These are phyloP conservation scores for Acer campestre DNA, from an alignment of 345 rosid genomes.

Conservation along the genomic window DNA sequence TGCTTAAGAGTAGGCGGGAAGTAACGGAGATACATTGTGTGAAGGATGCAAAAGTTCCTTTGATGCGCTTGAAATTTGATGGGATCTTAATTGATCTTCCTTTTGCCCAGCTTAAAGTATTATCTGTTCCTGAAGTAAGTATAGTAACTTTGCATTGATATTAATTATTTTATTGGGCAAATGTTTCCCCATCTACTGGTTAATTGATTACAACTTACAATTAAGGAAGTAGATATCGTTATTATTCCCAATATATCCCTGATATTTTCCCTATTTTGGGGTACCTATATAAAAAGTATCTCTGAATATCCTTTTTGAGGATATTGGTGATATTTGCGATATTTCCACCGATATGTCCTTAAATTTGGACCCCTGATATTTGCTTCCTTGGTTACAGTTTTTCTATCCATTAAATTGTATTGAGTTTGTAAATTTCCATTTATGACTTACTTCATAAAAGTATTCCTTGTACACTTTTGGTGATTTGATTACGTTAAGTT, in stretches of 20 bases:
- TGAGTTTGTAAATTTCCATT: not conserved
- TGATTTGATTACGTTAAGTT: not conserved
- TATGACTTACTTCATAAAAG: not conserved
- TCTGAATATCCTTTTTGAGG: no score
- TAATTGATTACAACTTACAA: no score
- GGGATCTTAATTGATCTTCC: slow-evolving; percentile 65
- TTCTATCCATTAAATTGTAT: not conserved
- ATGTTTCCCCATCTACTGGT: not conserved
- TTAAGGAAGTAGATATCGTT: no score
- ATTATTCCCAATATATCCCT: no score
- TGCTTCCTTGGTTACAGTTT: not conserved
- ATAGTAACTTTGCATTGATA: slow-evolving; percentile 8
- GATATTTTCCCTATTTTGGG: no score
- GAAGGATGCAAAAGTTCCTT: slow-evolving; percentile 53
- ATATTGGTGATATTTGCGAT: no score
- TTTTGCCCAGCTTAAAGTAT: slow-evolving; percentile 48
- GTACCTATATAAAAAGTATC: no score
- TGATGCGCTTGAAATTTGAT: slow-evolving; percentile 57
- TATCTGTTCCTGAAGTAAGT: slow-evolving; percentile 47
- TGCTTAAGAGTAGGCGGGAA: slow-evolving; percentile 43
- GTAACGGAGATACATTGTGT: slow-evolving; percentile 49
- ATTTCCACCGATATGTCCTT: no score
- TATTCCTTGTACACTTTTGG: not conserved
- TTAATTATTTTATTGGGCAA: not conserved
- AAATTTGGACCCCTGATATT: no score